Evolutionary conservation across 768 basidiomycete genomes (phyloP).

Genomic region (Hirschioporus abietinus): DNA sequence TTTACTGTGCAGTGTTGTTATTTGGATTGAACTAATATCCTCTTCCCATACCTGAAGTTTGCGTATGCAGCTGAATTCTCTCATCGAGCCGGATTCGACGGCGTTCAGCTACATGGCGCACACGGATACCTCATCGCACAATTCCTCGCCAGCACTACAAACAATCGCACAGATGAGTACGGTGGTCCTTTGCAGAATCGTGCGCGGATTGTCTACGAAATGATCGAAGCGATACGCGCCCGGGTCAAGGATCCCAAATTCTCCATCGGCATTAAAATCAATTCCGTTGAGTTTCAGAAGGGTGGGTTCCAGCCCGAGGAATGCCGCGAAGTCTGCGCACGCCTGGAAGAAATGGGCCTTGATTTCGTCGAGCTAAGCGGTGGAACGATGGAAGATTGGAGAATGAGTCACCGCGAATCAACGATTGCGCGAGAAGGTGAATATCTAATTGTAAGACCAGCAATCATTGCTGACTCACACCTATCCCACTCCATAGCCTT

Average conservation of each 20-base stretch:
- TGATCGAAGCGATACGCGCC: slow-evolving; percentile 26
- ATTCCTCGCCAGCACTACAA: slow-evolving; percentile 76
- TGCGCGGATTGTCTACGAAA: slow-evolving; percentile 56
- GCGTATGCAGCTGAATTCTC: not conserved
- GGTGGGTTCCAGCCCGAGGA: slow-evolving; percentile 30
- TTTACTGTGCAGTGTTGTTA: too few species aligned
- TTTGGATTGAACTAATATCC: too few species aligned
- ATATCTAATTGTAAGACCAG: not conserved
- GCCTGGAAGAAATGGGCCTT: slow-evolving; percentile 29
- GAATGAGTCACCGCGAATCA: slow-evolving; percentile 4
- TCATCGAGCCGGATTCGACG: slow-evolving; percentile 42
- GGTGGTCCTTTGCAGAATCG: slow-evolving; percentile 75
- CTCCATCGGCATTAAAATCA: slow-evolving; percentile 30
- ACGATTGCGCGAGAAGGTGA: not conserved
- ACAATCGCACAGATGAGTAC: slow-evolving; percentile 63
- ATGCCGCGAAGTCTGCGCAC: slow-evolving; percentile 21
- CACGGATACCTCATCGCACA: slow-evolving; percentile 66
- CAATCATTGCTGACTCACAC: not conserved
- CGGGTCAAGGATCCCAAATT: slow-evolving; percentile 11
- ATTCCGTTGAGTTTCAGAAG: slow-evolving; percentile 23
- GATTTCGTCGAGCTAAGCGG: slow-evolving; percentile 39
- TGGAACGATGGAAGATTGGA: slow-evolving; percentile 29
- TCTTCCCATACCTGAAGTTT: not conserved
- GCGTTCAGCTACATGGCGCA: slow-evolving; percentile 68
- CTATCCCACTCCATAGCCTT: slow-evolving; percentile 20